Base-by-base conservation (phyloP, 2,329 filamentous ascomycete genomes). In the Hypoxylon sp. region DNA sequence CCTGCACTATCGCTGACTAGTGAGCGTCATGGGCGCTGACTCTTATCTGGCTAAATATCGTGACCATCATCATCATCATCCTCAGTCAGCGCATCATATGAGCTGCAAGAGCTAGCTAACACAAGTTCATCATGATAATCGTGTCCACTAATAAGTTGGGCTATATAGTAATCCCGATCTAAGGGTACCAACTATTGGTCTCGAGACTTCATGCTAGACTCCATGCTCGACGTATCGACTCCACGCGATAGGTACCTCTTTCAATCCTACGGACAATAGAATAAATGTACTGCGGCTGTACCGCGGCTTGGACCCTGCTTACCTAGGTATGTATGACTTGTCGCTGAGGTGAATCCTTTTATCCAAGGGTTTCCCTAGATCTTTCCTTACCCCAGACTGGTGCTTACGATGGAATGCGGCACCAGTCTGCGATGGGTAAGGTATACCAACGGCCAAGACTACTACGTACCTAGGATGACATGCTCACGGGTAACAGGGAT, bases 301-400 rank as follows among this genome's bases (percentile, higher is more conserved):
- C 64, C 28, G 51, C 67, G 59, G 58, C 45, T 45, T 50, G 9
- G 19, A 17, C n/a, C 48, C 17, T 25, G 55, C 45, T 58, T 49
- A 58, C 55, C 43, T 58, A 48, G 43, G 28, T 49, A 58, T 49
- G 55, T 58, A 38, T 58, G 43, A 38, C 45, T 38, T 48, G 14
- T 28, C 32, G 55, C 48, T 62, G 43, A 46, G 34, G 38, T 32
- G 66, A 64, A 68, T 72, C 67, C 69, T 67, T 59, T 52, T 53
- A 64, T 51, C 55, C 56, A 52, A 60, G 56, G 55, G 49, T 56
- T 60, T 23, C 49, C 41, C 65, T 63, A 72, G 69, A 72, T 72
- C 69, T 66, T 70, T 70, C 51, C 67, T 68, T 72, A 70, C 69
- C 69, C 69, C 69, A 68, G 69, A 72, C 69, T 72, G 69, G 69